phyloP scores from a whole-genome alignment of 495 filamentous ascomycete genomes.

The Choiromyces venosus region DNA sequence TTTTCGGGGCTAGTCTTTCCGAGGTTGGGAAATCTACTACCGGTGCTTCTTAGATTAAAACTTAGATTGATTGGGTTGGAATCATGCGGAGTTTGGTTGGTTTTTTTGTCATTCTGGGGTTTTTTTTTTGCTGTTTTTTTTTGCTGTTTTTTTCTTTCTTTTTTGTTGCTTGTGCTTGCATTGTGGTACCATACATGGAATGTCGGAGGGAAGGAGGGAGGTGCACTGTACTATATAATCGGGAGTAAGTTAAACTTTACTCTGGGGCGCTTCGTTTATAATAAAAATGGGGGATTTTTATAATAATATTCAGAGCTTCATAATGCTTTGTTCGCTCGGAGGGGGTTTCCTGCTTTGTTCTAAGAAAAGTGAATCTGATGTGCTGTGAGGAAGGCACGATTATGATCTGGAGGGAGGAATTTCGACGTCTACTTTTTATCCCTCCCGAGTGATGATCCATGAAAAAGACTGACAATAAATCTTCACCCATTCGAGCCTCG shows the following conservation, averaged over 20 bases:
- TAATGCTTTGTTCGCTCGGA: no score
- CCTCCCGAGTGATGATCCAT: no score
- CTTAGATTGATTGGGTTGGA: no score
- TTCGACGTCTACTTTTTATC: no score
- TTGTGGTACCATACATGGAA: neutral
- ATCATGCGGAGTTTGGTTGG: neutral
- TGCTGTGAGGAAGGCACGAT: no score
- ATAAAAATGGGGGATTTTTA: neutral
- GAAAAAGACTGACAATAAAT: no score
- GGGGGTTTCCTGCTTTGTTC: no score
- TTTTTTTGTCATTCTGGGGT: neutral
- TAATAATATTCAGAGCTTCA: neutral
- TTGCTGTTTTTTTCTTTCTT: neutral
- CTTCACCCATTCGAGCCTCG: no score
- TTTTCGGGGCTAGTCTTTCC: constrained; percentile 22
- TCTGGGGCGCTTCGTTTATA: neutral
- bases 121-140: neutral
- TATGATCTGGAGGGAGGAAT: no score
- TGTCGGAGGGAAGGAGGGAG: neutral
- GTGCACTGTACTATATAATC: neutral
- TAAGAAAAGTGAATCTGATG: no score
- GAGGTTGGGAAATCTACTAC: neutral
- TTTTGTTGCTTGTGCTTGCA: no score
- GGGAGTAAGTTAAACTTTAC: neutral
- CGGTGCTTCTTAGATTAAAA: neutral